Base-by-base conservation (phyloP, 1,139 yeast species). In the Kodamaea fungicola region DNA sequence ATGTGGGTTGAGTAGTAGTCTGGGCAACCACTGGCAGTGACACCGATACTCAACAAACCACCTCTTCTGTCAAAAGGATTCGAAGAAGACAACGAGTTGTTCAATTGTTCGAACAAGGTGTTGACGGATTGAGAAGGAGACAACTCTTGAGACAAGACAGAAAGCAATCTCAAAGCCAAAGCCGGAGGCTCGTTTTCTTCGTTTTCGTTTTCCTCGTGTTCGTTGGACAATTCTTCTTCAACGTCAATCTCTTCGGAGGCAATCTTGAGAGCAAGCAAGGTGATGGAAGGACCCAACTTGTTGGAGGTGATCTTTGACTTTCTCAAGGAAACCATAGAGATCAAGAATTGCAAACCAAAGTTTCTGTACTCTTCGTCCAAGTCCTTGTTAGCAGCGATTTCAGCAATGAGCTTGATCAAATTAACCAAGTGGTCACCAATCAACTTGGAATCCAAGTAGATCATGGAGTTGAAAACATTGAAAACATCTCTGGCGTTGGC, bases 111-210 rank as follows among this genome's bases (percentile, higher is more conserved):
- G 46, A 90, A 73, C 44, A 92, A 74, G 40, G 96, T 92, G 44
- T 73, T 76, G 48, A 89, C 80, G 42, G 87, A 95, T 62, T 92
- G 98, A 34, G 89, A 77, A 38, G 98, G 96, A 38, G 98, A 96
- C 52, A 94, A 72, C 55, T 83, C 88, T 32, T 83, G 74, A 21
- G 97, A 76, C 51, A 92, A 78, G 54, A 79, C 76, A 40, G 90
- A 86, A 40, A 92, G 64, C 47, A 92, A 71, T 64, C 96, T 79
- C 52, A 89, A 75, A 13, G 95, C 96, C 51, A 88, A 75, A 38
- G 83, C 65, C 27, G 83, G 67, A 42, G 96, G 95, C 41, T 82
- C 75, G 53, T 80, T 85, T 63, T 90, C 97, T 63, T 88, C 96
- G 55, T 88, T 89, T 62, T 88, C 96, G 50, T 86, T 90, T 52